These are phyloP conservation scores for Paratinospora sagittata DNA, from an alignment of 164 flowering plant species.

Conservation along the genomic window DNA sequence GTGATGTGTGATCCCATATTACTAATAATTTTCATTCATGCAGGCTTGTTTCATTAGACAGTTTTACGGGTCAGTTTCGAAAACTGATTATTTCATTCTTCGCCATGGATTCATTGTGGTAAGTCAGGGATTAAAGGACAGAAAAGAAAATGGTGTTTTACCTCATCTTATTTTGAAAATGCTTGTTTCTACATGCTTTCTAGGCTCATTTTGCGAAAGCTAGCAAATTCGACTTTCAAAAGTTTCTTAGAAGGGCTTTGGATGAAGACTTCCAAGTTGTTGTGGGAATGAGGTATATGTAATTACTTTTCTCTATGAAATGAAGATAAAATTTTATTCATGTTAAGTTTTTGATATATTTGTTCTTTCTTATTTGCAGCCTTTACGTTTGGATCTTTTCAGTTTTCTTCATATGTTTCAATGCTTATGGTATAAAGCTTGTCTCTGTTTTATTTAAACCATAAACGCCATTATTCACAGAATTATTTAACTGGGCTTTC, in stretches of 20 bases:
- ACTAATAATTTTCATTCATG: background rate
- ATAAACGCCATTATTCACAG: background rate
- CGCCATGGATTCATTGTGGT: constrained; percentile 73
- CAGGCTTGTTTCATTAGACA: constrained; percentile 54
- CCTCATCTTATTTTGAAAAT: background rate
- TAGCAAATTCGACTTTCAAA: constrained; percentile 40
- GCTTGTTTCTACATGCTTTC: background rate
- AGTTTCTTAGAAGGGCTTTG: constrained; percentile 46
- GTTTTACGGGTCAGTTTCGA: constrained; percentile 45
- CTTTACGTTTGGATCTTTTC: constrained; percentile 57
- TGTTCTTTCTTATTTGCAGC: constrained; percentile 32
- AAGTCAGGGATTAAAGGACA: constrained; percentile 3
- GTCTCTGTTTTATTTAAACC: background rate
- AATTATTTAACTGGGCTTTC: background rate
- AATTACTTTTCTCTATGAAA: no score
- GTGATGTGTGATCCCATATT: background rate
- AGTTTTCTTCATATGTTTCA: constrained; percentile 52
- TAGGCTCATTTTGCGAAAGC: constrained; percentile 49
- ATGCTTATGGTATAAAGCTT: constrained; percentile 47
- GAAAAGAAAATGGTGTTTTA: background rate
- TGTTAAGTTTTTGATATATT: no score
- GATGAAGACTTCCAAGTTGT: constrained; percentile 58
- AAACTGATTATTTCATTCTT: constrained; percentile 55
- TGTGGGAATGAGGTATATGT: constrained; percentile 67
- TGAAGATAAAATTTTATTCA: no score